Evolutionary conservation across 2,329 filamentous ascomycete species (phyloP).

Genomic region (Grosmannia huntii): DNA sequence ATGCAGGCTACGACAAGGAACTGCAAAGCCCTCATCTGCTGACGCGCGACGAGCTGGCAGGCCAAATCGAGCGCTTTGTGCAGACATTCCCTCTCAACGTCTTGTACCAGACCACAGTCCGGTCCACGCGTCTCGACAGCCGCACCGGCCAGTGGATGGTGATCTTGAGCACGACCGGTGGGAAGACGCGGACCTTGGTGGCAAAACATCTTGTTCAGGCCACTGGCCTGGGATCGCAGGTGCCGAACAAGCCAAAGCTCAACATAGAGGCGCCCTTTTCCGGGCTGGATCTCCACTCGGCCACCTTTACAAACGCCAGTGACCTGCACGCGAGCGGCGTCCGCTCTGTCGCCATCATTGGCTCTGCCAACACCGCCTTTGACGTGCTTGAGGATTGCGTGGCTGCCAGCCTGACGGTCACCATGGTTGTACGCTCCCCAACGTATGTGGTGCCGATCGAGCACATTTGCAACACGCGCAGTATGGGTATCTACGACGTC

Average conservation of each 20-base stretch:
- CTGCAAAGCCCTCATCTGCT: conserved; percentile 2
- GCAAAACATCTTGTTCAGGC: conserved; percentile 3
- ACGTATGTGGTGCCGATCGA: not conserved
- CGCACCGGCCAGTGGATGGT: not conserved
- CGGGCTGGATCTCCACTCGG: not conserved
- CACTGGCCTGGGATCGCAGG: conserved; percentile 1
- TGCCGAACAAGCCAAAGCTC: not conserved
- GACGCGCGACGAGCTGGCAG: not conserved
- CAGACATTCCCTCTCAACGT: not conserved
- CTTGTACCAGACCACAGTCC: not conserved
- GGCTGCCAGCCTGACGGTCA: not conserved
- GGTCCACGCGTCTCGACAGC: not conserved
- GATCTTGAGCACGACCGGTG: not conserved
- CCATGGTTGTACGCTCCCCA: conserved; percentile 2
- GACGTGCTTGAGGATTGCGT: conserved; percentile 3
- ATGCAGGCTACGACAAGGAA: conserved; percentile 1
- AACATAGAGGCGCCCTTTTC: not conserved
- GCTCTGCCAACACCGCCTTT: conserved; percentile 6
- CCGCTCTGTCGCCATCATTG: not conserved
- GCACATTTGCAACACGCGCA: not conserved
- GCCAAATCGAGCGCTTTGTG: conserved; percentile 1
- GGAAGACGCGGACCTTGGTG: not conserved
- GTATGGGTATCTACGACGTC: conserved; percentile 2
- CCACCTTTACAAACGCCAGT: not conserved
- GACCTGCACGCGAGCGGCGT: not conserved